Base-by-base conservation (phyloP, 495 filamentous ascomycete species). In the Lichenothelia convexa region DNA sequence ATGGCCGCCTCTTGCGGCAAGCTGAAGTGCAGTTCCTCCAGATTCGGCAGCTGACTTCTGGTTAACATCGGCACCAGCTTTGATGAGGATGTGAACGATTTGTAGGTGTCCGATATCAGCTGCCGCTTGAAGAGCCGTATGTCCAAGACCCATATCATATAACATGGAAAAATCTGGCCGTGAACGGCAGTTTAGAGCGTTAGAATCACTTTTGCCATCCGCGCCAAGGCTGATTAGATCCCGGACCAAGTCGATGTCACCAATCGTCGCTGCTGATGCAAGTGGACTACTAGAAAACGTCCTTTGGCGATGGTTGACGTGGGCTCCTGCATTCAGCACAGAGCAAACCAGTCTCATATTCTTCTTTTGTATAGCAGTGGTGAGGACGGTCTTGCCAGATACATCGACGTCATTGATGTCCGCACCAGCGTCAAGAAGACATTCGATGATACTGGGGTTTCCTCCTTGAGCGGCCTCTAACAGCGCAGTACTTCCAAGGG, bases 21-120 rank as follows among this genome's bases (percentile, higher is more conserved):
- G 35, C 30, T 41, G 35, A n/a, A 54, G 34, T 7, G 49, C 48
- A 4, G 46, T 52, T 5, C 43, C 42, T 15, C 52, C 57, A 1
- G 21, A 12, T 2, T 41, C 16, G 20, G 41, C 18, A 3, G 39
- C 31, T 11, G 24, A 8, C 13, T 11, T 45, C 8, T 23, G 19
- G 19, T 45, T 33, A 16, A 39, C 30, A 13, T 48, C 24, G 5
- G 43, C 45, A 26, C 45, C 45, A 8, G 3, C 13, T 3, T 46
- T 38, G 17, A 45, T 15, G 21, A 48, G 35, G 24, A 39, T 13
- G 26, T 43, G 36, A 29, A 43, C 44, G 11, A 43, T 18, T 17
- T 39, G 24, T 4, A 16, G 21, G 35, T 36, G 27, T 31, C 45
- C 43, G 21, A 30, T 3, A 18, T 17, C 16, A 34, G 38, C 24